Evolutionary conservation across 805 yeast genomes (phyloP).

Genomic region (Starmerella cellae): DNA sequence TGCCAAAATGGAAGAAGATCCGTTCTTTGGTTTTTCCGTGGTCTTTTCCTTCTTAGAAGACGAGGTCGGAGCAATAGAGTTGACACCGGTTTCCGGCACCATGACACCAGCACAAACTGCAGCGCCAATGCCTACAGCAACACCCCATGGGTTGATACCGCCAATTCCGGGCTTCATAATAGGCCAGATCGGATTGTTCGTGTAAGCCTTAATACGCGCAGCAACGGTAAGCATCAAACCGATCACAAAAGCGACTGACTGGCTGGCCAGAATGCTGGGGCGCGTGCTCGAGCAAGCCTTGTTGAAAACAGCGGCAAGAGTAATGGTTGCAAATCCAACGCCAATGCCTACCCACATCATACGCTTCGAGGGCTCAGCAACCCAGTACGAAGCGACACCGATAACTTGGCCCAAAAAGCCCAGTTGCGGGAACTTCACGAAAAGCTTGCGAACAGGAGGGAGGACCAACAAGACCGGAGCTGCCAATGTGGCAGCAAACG

Average conservation of each 20-base stretch:
- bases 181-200: slow-evolving; percentile 96
- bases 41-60: neutral
- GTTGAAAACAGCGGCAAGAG: slow-evolving; percentile 44
- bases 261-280: slow-evolving; percentile 23
- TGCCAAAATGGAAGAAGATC: slow-evolving; percentile 26
- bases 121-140: slow-evolving; percentile 46
- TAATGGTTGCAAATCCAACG: slow-evolving; percentile 44
- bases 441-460: slow-evolving; percentile 32
- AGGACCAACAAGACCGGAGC: slow-evolving; percentile 38
- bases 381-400: slow-evolving; percentile 65
- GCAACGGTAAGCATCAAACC: slow-evolving; percentile 68
- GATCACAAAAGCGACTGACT: slow-evolving; percentile 44
- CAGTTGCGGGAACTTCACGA: slow-evolving; percentile 37
- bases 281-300: slow-evolving; percentile 25
- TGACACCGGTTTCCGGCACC: slow-evolving; percentile 11
- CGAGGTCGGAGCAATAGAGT: too few relatives aligned
- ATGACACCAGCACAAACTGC: slow-evolving; percentile 42
- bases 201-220: slow-evolving; percentile 57
- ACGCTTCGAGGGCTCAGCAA: slow-evolving; percentile 56
- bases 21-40: neutral
- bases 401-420: slow-evolving; percentile 42
- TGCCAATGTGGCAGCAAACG: slow-evolving; percentile 32
- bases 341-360: slow-evolving; percentile 56
- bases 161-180: slow-evolving; percentile 76
- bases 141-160: slow-evolving; percentile 66